Evolutionary conservation across 2,329 filamentous ascomycete species (phyloP), one percentile per base, ranked within the genome.

Genomic region (Aspergillus sp.): DNA sequence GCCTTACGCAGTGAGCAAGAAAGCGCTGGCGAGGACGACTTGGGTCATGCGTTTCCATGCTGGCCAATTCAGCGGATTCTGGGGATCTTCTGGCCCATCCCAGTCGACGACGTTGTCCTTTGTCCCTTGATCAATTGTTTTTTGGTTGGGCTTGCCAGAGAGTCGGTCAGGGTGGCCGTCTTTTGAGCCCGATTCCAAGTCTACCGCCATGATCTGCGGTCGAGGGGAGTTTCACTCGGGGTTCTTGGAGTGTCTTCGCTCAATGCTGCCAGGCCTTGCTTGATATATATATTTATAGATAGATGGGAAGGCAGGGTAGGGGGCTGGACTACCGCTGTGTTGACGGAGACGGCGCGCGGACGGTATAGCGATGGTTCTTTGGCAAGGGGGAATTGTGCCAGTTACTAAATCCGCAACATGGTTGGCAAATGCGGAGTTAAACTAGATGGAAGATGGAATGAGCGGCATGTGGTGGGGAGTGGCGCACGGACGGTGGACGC

Each of bases 11-110:
- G 61, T 67, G 23, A 70, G 63, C 19, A 66, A 52, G 50, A 71
- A 63, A 46, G 61, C 54, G 31, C 52, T 65, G 52, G 66, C 63
- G 30, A 74, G 53, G 60, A 70, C 55, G n/a, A 74, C 64, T 62
- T 72, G 69, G n/a, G 54, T 65, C 66, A 65, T 62, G 25, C 65
- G 61, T 54, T 66, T 71, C 41, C 59, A 64, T 46, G 58, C 22
- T 57, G 68, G 54, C 73, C 73, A 76, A 64, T 74, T 75, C 47
- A 34, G 59, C 11, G 73, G 73, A 56, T 75, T 74, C 41, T 60
- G 38, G 17, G 68, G 63, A 52, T 72, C 70, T 38, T 70, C 58
- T 34, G 61, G 60, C 19, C 68, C 69, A 62, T 72, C 64, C 70
- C 77, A 80, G 53, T 77, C 77, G 57, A 78, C 62, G 7, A 63